phyloP scores from a whole-genome alignment of 371 early-diverging fungal genomes.

The Mortierella polycephala region DNA sequence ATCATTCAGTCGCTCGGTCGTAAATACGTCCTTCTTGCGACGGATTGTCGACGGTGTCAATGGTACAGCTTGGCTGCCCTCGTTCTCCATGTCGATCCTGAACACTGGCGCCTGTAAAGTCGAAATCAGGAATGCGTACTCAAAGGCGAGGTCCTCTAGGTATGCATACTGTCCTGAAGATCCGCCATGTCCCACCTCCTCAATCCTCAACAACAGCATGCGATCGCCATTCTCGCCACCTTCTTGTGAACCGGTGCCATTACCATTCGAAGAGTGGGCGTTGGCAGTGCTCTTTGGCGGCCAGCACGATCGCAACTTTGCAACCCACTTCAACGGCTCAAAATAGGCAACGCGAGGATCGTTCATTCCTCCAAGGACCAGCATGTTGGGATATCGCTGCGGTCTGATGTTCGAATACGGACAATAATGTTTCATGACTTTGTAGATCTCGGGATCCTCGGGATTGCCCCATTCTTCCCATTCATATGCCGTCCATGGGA shows the following conservation, averaged over 20 bases:
- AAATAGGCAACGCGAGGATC: constrained; percentile 70
- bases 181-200: constrained; percentile 70
- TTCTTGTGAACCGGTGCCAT: not conserved
- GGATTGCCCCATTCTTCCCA: constrained; percentile 69
- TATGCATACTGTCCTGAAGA: constrained; percentile 66
- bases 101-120: constrained; percentile 52
- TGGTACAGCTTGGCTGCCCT: not conserved
- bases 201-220: constrained; percentile 59
- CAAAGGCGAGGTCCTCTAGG: constrained; percentile 68
- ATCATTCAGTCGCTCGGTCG: constrained; percentile 31
- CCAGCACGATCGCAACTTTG: constrained; percentile 60
- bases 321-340: constrained; percentile 73
- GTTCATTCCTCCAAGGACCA: constrained; percentile 71
- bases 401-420: constrained; percentile 55
- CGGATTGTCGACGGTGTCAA: constrained; percentile 33
- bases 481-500: constrained; percentile 66
- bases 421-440: constrained; percentile 61
- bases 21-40: constrained; percentile 23
- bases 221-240: constrained; percentile 12
- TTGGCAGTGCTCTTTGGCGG: constrained; percentile 15
- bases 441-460: constrained; percentile 55
- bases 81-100: constrained; percentile 34
- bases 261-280: not conserved
- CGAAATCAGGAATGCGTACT: constrained; percentile 66
- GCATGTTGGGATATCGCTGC: constrained; percentile 62